A percentile compares a stretch with the other conserved stretches of the same genome.
These are phyloP conservation scores for Dendrobium huoshanense DNA, from an alignment of 106 monocot genomes.

Conservation along the genomic window DNA sequence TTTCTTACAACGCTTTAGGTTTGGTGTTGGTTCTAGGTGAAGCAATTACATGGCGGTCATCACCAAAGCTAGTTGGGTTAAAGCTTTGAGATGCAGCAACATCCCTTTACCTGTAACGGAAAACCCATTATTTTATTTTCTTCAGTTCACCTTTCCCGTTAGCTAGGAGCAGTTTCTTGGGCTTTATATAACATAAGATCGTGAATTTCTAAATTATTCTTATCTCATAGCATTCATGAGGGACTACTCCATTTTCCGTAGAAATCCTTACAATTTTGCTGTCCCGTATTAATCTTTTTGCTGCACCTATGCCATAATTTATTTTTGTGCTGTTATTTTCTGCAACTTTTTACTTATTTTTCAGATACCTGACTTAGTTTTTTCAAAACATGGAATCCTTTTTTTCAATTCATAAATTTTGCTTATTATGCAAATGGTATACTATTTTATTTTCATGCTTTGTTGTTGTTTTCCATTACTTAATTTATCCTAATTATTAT, in stretches of 20 bases:
- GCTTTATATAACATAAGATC: background rate
- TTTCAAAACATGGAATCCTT: background rate
- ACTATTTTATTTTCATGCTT: background rate
- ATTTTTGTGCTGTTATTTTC: background rate
- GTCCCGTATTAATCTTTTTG: background rate
- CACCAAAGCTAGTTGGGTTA: background rate
- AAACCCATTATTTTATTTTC: too few relatives aligned
- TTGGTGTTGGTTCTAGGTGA: background rate
- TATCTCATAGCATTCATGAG: background rate
- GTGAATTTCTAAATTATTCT: background rate
- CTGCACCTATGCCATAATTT: background rate
- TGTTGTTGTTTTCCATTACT: background rate
- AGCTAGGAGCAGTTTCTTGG: background rate
- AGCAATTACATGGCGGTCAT: background rate
- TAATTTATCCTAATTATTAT: background rate
- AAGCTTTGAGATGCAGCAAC: background rate
- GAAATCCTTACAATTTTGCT: background rate
- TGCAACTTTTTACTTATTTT: background rate
- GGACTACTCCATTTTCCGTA: background rate
- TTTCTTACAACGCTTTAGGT: background rate
- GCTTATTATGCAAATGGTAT: background rate
- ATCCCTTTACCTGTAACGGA: background rate
- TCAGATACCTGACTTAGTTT: background rate
- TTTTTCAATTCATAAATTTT: background rate
- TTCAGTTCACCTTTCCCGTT: background rate